These are phyloP conservation scores for Adansonia grandidieri DNA, from an alignment of 441 rosid species.

Conservation along the genomic window DNA sequence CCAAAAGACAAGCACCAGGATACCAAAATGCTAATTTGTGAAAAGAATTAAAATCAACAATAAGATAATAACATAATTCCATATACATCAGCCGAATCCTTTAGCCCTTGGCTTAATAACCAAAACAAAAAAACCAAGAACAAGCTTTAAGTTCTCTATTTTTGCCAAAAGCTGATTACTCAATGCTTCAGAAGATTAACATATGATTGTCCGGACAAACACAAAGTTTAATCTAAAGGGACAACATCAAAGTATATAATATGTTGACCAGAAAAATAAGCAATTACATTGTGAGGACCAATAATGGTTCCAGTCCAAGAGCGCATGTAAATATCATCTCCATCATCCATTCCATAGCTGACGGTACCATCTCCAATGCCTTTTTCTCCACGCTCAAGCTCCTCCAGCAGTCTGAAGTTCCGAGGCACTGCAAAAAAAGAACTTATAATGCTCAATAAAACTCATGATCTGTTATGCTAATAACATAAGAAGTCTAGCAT, in stretches of 20 bases:
- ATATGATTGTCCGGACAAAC: neutral
- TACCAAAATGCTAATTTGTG: neutral
- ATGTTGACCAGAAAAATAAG: conserved; percentile 19
- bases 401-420: conserved; percentile 90
- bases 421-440: conserved; percentile 71
- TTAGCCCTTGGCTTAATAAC: neutral
- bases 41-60: neutral
- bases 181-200: conserved; percentile 10
- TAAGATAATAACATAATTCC: neutral
- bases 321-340: conserved; percentile 97
- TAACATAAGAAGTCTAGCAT: neutral
- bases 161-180: neutral
- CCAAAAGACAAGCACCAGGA: neutral
- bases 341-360: conserved; percentile 99
- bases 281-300: conserved; percentile 92
- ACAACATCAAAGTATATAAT: neutral
- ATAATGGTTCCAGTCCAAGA: conserved; percentile 99
- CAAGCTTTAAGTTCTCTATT: neutral
- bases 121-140: neutral
- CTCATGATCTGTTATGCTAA: conserved; percentile 1
- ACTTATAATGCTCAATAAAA: conserved; percentile 12
- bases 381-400: conserved; percentile 98
- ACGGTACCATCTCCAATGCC: conserved; percentile 98
- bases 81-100: neutral
- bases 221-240: neutral